Base-by-base conservation (phyloP, 805 yeast genomes). In the Starmerella apicola region DNA sequence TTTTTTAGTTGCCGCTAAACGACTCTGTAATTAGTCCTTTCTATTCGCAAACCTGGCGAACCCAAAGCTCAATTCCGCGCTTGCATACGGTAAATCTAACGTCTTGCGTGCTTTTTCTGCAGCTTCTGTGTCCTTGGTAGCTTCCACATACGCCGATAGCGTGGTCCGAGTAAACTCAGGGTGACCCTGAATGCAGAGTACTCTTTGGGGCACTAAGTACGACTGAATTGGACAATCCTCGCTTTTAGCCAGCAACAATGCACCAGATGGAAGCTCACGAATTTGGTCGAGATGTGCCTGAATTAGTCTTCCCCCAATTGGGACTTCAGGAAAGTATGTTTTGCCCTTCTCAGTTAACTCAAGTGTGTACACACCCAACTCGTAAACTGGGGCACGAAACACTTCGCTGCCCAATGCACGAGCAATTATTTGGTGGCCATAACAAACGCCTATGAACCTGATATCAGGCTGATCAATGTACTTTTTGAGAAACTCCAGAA, bases 371-470 rank as follows among this genome's bases (percentile, higher is more conserved):
- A 72, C 63, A 0, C 94, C 86, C 19, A 71, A 62, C 57, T 85
- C 95, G 80, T 85, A 76, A 2, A 91, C 91, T 33, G 58, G 48
- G 55, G 74, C 80, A 42, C 73, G 62, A 9, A 61, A 71, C 3
- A 80, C 80, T 34, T 58, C 59, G 19, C 71, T 70, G 2, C 83
- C 88, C 33, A 81, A 57, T 5, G 80, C 74, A 38, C 78, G 69
- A 1, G 75, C 77, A 13, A 84, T 57, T 19, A 82, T 66, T 56
- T 84, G 95, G 58, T 85, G 95, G 5, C 95, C 95, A 56, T 83
- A 84, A 58, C 95, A 84, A 31, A 84, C 63, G 3, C 94, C 93
- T 6, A 61, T 42, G 8, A 60, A 37, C 32, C 46, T 45, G 24
- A 46, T 39, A 16, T 30, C 21, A 17, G 15, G 21, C n/a, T 12